Evolutionary conservation across 108 stramenopile species (phyloP).

Genomic region (Heterococcus sp.): DNA sequence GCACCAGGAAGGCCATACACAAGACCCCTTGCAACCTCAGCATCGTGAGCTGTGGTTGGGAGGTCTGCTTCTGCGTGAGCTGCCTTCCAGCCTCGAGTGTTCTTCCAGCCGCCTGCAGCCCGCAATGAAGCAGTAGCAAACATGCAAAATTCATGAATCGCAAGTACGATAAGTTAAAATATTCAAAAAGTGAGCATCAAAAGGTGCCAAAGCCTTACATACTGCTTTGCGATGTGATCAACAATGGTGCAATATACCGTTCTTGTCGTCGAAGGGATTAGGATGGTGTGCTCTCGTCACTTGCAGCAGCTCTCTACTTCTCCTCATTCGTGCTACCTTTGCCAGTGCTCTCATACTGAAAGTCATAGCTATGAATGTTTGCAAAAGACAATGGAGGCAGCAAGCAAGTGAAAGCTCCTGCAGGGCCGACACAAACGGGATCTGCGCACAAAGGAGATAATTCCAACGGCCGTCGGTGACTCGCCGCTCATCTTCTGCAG

Average conservation of each 20-base stretch:
- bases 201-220: conserved; percentile 47
- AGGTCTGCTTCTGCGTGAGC: conserved; percentile 69
- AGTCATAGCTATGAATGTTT: neutral
- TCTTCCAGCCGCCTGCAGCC: conserved; percentile 69
- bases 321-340: neutral
- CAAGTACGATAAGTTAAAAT: neutral
- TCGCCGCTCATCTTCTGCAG: neutral
- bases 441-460: neutral
- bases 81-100: conserved; percentile 71
- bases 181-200: conserved; percentile 49
- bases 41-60: conserved; percentile 58
- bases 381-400: neutral
- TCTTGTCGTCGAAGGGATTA: neutral
- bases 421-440: neutral
- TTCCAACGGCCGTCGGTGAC: neutral
- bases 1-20: conserved; percentile 71
- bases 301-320: neutral
- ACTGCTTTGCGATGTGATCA: neutral
- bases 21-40: conserved; percentile 56
- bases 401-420: neutral
- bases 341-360: neutral
- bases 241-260: neutral
- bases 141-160: neutral
- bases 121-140: neutral
- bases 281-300: neutral